Percentiles rank a stretch among this genome's conserved stretches.
Conservation (phyloP, 2,329 filamentous ascomycete genomes). For the Byssoonygena ceratinophila region DNA sequence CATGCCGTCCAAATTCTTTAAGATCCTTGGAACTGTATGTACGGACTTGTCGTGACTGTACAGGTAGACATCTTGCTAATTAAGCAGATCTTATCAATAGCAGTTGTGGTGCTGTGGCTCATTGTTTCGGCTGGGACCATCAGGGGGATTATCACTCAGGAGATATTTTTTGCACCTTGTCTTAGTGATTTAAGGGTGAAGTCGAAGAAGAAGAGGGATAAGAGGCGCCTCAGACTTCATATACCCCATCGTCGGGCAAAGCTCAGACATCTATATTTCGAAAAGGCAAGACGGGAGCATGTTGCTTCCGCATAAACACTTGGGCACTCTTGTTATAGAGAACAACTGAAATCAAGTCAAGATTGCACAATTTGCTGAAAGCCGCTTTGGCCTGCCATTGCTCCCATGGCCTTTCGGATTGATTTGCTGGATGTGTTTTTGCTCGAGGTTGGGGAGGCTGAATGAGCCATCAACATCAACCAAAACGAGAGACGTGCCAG, state of each 20-base stretch:
- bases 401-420: no score
- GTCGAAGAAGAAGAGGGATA: background rate
- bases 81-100: slow-evolving; percentile 39
- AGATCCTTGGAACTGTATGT: slow-evolving; percentile 43
- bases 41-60: background rate
- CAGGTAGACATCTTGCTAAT: slow-evolving; percentile 6
- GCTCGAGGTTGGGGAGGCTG: no score
- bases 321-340: no score
- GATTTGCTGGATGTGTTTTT: no score
- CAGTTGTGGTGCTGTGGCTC: slow-evolving; percentile 47
- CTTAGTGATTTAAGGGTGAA: slow-evolving; percentile 22
- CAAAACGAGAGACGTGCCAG: no score
- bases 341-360: no score
- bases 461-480: no score
- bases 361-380: no score
- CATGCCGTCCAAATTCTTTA: slow-evolving; percentile 47
- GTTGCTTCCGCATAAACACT: no score
- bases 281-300: background rate
- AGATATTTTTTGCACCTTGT: slow-evolving; percentile 47
- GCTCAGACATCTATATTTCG: background rate
- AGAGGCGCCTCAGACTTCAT: background rate
- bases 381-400: no score
- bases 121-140: slow-evolving; percentile 44
- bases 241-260: background rate
- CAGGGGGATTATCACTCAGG: slow-evolving; percentile 39